A percentile compares a stretch with the other conserved stretches of the same genome.
Conservation (phyloP, 2,329 filamentous ascomycete species). For the Tolypocladium paradoxum region DNA sequence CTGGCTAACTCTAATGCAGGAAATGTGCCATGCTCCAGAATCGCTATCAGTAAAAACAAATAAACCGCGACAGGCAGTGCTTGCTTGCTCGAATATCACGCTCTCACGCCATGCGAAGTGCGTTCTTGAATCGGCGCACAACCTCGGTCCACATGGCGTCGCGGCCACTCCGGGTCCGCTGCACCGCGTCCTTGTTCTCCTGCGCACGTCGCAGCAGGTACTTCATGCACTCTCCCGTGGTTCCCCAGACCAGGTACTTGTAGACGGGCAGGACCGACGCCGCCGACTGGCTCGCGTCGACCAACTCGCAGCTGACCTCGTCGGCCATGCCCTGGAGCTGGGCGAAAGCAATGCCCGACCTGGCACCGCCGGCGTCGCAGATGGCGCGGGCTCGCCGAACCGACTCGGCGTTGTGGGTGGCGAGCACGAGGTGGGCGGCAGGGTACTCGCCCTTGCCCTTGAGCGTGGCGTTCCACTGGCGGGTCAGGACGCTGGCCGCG, state of each 20-base stretch:
- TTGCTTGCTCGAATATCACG: not conserved
- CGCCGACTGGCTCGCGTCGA: slow-evolving; percentile 23
- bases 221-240: slow-evolving; percentile 73
- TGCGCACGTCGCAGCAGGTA: slow-evolving; percentile 55
- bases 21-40: not conserved
- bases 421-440: slow-evolving; percentile 55
- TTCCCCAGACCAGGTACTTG: slow-evolving; percentile 62
- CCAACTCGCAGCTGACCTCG: slow-evolving; percentile 64
- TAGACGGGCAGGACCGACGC: slow-evolving; percentile 44
- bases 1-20: not conserved
- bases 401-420: slow-evolving; percentile 71
- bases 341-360: slow-evolving; percentile 33
- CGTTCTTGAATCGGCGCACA: slow-evolving; percentile 38
- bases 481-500: slow-evolving; percentile 53
- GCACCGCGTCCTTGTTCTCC: slow-evolving; percentile 63
- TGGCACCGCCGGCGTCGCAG: slow-evolving; percentile 31
- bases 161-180: slow-evolving; percentile 49
- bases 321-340: slow-evolving; percentile 96
- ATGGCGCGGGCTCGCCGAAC: slow-evolving; percentile 48
- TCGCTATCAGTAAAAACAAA: not conserved
- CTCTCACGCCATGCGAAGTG: slow-evolving; percentile 25
- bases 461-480: slow-evolving; percentile 29
- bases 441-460: slow-evolving; percentile 38
- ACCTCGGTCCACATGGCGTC: slow-evolving; percentile 54
- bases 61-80: not conserved